Conservation (phyloP, 2,329 filamentous ascomycete genomes). For the Bipolaris sorokiniana region DNA sequence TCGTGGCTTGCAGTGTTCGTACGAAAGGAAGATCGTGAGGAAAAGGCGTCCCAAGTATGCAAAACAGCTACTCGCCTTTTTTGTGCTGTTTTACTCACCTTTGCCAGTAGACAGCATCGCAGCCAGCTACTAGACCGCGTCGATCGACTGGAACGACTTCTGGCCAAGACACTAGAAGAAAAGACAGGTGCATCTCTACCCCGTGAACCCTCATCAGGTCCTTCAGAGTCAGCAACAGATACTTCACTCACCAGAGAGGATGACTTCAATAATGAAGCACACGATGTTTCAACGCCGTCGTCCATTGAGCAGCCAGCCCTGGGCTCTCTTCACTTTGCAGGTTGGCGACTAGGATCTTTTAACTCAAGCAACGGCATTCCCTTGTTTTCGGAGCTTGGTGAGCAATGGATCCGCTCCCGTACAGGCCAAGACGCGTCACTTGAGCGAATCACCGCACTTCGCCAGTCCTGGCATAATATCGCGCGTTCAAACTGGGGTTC, state of each 20-base stretch:
- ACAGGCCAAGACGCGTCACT: neutral
- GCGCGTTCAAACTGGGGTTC: neutral
- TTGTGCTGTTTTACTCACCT: neutral
- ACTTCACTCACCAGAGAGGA: neutral
- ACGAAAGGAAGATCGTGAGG: neutral
- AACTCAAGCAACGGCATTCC: neutral
- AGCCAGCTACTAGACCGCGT: neutral
- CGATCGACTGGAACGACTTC: slow-evolving; percentile 1
- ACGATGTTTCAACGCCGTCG: neutral
- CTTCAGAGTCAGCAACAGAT: neutral
- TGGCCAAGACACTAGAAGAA: neutral
- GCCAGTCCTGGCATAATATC: neutral
- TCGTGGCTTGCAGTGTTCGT: neutral
- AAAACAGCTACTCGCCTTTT: neutral
- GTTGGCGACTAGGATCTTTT: neutral
- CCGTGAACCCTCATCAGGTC: neutral
- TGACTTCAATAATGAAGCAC: neutral
- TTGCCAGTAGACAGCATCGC: neutral
- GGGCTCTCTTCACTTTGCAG: slow-evolving; percentile 2
- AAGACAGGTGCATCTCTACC: neutral
- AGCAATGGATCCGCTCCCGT: neutral
- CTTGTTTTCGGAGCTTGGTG: neutral
- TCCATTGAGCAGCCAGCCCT: neutral
- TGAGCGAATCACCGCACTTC: neutral
- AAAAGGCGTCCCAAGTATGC: neutral